Conservation (phyloP, 495 filamentous ascomycete species). For the Tetracladium setigerum region DNA sequence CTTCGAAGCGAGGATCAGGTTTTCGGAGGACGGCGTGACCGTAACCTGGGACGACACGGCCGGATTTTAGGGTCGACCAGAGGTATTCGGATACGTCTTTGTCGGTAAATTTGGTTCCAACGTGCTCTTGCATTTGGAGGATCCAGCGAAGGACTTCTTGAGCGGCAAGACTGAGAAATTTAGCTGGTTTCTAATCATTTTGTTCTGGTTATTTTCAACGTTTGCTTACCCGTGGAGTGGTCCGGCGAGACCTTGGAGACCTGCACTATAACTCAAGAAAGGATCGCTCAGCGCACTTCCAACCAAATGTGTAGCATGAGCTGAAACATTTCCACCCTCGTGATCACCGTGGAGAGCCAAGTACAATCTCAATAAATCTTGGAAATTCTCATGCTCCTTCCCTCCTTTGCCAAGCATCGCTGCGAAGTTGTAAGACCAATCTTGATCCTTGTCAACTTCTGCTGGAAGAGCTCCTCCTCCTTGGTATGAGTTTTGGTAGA, state of each 20-base stretch:
- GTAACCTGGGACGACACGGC: slow-evolving; percentile 92
- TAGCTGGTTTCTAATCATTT: slow-evolving; percentile 13
- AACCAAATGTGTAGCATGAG: slow-evolving; percentile 94
- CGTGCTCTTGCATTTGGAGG: slow-evolving; percentile 81
- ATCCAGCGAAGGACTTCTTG: slow-evolving; percentile 98
- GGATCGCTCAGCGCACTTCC: slow-evolving; percentile 93
- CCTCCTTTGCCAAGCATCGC: slow-evolving; percentile 91
- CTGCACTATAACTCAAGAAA: slow-evolving; percentile 92
- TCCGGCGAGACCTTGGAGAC: slow-evolving; percentile 89
- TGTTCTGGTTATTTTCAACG: neutral
- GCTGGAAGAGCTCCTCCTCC: slow-evolving; percentile 70
- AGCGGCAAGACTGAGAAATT: slow-evolving; percentile 59
- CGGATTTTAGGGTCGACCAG: slow-evolving; percentile 87
- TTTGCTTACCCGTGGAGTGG: slow-evolving; percentile 72
- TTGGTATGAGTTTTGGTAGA: slow-evolving; percentile 83
- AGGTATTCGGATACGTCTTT: slow-evolving; percentile 78
- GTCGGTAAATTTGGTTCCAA: slow-evolving; percentile 72
- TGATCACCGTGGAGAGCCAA: slow-evolving; percentile 96
- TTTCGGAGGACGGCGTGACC: slow-evolving; percentile 98
- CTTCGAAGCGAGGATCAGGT: slow-evolving; percentile 92
- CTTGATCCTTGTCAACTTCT: slow-evolving; percentile 72
- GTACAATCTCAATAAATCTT: slow-evolving; percentile 88
- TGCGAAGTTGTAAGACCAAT: slow-evolving; percentile 98
- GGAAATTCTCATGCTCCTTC: slow-evolving; percentile 81
- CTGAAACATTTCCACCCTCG: slow-evolving; percentile 96